Percentiles rank a stretch among this genome's conserved stretches.
Evolutionary conservation across 164 flowering plant species (phyloP).

Genomic region (Stephania yunnanensis): DNA sequence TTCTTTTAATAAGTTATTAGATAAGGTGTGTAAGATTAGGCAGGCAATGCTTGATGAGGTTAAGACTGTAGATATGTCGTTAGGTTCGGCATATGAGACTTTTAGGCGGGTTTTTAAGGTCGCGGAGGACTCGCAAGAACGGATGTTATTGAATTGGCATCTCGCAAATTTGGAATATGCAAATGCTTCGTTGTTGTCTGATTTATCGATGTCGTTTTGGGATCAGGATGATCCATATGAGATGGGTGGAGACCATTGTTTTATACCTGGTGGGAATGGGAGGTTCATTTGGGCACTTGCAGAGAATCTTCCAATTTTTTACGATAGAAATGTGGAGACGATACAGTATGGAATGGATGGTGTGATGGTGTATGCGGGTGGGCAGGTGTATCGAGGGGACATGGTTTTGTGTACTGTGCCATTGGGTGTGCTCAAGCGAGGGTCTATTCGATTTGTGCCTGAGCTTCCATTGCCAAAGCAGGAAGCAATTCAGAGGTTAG

Average conservation of each 20-base stretch:
- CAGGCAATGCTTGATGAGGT: slow-evolving; percentile 79
- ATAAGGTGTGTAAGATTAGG: slow-evolving; percentile 90
- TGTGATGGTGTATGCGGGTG: slow-evolving; percentile 64
- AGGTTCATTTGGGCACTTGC: slow-evolving; percentile 75
- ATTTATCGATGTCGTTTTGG: slow-evolving; percentile 92
- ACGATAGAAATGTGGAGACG: slow-evolving; percentile 51
- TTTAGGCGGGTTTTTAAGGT: slow-evolving; percentile 63
- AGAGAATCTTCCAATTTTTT: slow-evolving; percentile 74
- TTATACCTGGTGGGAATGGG: slow-evolving; percentile 93
- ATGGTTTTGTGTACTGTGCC: slow-evolving; percentile 93
- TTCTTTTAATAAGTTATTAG: slow-evolving; percentile 73
- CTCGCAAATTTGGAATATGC: slow-evolving; percentile 95
- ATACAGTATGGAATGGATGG: slow-evolving; percentile 81
- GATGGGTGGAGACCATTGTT: slow-evolving; percentile 99
- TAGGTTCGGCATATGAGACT: slow-evolving; percentile 83
- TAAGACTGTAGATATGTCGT: slow-evolving; percentile 64
- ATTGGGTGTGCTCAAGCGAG: slow-evolving; percentile 88
- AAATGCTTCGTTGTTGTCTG: slow-evolving; percentile 73
- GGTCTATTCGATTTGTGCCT: slow-evolving; percentile 67
- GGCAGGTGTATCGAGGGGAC: slow-evolving; percentile 74
- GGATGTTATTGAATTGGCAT: slow-evolving; percentile 94
- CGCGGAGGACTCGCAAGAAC: slow-evolving; percentile 64
- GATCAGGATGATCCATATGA: slow-evolving; percentile 99
- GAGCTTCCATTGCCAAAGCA: slow-evolving; percentile 77
- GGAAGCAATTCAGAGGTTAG: slow-evolving; percentile 83